phyloP scores from a whole-genome alignment of 257 asterid genomes.

The Gardenia jasminoides region DNA sequence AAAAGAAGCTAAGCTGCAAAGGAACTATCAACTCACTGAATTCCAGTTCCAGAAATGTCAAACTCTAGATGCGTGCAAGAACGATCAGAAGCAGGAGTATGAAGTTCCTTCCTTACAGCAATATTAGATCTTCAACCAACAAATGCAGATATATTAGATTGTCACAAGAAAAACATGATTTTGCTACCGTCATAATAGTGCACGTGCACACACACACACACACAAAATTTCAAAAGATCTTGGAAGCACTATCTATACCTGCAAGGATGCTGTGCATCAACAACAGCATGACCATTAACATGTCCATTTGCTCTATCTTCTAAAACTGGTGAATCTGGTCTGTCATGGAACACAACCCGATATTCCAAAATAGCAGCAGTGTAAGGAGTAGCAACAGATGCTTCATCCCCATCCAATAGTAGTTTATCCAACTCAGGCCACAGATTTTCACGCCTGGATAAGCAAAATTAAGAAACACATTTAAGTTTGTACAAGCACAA shows the following conservation, averaged over 20 bases:
- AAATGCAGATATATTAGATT: slow-evolving; percentile 19
- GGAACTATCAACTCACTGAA: slow-evolving; percentile 50
- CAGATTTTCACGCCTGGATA: slow-evolving; percentile 73
- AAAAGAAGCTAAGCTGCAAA: background rate
- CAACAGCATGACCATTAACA: slow-evolving; percentile 53
- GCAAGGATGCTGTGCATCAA: slow-evolving; percentile 96
- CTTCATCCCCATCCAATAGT: slow-evolving; percentile 66
- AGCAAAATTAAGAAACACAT: slow-evolving; percentile 7
- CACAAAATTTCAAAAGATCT: too few relatives aligned
- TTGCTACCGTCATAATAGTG: background rate
- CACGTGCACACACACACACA: too few relatives aligned
- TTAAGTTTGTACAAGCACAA: background rate
- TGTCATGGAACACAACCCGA: slow-evolving; percentile 72
- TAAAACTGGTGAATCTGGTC: slow-evolving; percentile 29
- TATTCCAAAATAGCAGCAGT: slow-evolving; percentile 92
- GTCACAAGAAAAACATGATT: background rate
- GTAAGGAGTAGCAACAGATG: slow-evolving; percentile 74
- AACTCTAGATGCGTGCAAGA: slow-evolving; percentile 97
- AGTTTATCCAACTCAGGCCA: slow-evolving; percentile 95
- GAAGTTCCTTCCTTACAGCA: slow-evolving; percentile 90
- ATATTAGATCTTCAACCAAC: slow-evolving; percentile 59
- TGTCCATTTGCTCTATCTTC: slow-evolving; percentile 52
- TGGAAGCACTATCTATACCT: slow-evolving; percentile 39
- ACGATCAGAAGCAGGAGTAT: slow-evolving; percentile 86
- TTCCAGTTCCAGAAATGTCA: slow-evolving; percentile 89